These are phyloP conservation scores for Plectosphaerella cucumerina DNA, from an alignment of 2,329 filamentous ascomycete species.

Conservation along the genomic window DNA sequence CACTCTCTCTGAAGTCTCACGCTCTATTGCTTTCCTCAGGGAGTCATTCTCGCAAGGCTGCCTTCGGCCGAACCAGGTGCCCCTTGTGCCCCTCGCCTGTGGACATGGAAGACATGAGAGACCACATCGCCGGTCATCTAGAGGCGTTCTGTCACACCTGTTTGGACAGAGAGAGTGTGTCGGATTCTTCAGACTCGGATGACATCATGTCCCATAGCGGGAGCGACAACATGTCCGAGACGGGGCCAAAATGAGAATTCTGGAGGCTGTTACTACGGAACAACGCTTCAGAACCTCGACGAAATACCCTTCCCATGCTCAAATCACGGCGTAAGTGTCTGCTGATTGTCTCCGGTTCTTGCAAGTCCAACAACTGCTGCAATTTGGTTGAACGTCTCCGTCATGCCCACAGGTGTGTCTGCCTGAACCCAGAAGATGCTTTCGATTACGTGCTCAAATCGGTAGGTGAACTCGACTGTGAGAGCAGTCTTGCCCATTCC, in stretches of 20 bases:
- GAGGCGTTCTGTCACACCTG: background rate
- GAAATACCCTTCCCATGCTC: background rate
- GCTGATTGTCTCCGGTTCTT: constrained; percentile 2
- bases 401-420: constrained; percentile 14
- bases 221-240: constrained; percentile 3
- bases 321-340: background rate
- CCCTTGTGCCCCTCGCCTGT: background rate
- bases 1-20: background rate
- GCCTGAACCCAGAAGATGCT: constrained; percentile 21
- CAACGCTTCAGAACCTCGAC: background rate
- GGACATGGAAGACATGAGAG: background rate
- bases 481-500: constrained; percentile 18
- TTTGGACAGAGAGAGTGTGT: background rate
- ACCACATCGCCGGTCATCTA: constrained; percentile 3
- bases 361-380: constrained; percentile 7
- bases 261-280: constrained; percentile 2
- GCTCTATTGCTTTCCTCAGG: background rate
- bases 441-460: constrained; percentile 15
- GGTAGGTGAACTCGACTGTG: constrained; percentile 17
- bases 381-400: constrained; percentile 12
- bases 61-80: background rate
- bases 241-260: background rate
- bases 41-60: background rate
- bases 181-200: constrained; percentile 2
- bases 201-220: constrained; percentile 5